A percentile compares a stretch with the other conserved stretches of the same genome.
Conservation (phyloP, 1,284 basidiomycete species). For the Athelia sp. region DNA sequence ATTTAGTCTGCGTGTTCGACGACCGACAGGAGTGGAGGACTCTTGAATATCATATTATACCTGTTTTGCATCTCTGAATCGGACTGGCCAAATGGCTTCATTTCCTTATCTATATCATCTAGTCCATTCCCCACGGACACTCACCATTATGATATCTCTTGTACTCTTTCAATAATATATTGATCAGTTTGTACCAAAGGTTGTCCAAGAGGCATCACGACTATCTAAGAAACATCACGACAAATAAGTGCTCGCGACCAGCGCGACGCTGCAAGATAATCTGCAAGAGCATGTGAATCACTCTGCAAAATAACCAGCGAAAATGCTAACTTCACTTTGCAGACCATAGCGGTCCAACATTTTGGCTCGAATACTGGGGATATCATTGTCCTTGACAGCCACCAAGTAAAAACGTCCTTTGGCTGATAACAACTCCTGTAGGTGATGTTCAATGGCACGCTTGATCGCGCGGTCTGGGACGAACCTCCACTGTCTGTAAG, state of each 20-base stretch:
- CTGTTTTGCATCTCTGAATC: neutral
- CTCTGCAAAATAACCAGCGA: constrained; percentile 3
- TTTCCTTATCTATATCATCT: too few species aligned
- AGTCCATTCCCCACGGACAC: too few species aligned
- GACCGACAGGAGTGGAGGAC: constrained; percentile 20
- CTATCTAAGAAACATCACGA: constrained; percentile 55
- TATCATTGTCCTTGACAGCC: constrained; percentile 86
- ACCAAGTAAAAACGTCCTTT: constrained; percentile 87
- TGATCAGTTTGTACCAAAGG: too few species aligned
- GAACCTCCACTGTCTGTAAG: constrained; percentile 62
- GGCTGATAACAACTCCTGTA: constrained; percentile 63
- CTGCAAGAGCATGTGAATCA: constrained; percentile 35
- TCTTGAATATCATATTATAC: neutral
- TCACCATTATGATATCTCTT: too few species aligned
- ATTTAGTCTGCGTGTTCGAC: constrained; percentile 52
- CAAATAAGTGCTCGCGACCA: constrained; percentile 75
- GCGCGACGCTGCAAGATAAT: constrained; percentile 74
- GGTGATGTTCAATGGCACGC: constrained; percentile 1
- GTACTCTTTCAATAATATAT: too few species aligned
- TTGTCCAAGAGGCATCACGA: neutral
- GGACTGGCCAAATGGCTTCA: too few species aligned
- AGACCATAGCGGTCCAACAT: constrained; percentile 57
- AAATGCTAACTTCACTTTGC: constrained; percentile 53
- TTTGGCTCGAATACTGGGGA: constrained; percentile 58
- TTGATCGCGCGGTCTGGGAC: constrained; percentile 10